A percentile compares a stretch with the other conserved stretches of the same genome.
phyloP scores from a whole-genome alignment of 306 rosid genomes.

The Vigna hirtella region DNA sequence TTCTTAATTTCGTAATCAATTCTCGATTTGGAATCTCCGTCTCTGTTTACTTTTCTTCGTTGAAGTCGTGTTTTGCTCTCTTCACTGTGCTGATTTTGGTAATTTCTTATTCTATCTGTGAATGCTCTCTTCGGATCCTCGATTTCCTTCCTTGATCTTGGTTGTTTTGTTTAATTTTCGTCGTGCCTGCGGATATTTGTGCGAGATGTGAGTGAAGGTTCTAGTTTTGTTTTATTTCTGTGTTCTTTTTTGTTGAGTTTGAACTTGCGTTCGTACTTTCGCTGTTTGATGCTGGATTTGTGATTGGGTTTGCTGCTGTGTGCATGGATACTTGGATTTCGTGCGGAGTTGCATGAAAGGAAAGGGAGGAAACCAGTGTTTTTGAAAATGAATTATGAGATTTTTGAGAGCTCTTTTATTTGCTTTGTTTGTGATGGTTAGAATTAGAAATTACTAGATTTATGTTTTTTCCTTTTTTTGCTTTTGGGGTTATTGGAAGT shows the following conservation, averaged over 20 bases:
- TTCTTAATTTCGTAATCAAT: slow-evolving; percentile 27
- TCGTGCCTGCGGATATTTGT: slow-evolving; percentile 13
- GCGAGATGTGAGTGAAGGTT: not conserved
- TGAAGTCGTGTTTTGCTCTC: slow-evolving; percentile 25
- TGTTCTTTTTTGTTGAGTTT: not conserved
- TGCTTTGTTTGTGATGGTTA: not conserved
- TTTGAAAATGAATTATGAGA: not conserved
- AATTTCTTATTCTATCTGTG: not conserved
- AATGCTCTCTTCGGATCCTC: slow-evolving; percentile 49
- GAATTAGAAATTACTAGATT: not conserved
- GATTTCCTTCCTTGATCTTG: not conserved
- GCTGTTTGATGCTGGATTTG: slow-evolving; percentile 28
- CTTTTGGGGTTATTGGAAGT: not conserved
- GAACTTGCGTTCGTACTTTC: slow-evolving; percentile 5
- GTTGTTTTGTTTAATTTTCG: slow-evolving; percentile 40
- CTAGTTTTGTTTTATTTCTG: slow-evolving; percentile 15
- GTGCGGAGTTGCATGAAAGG: not conserved
- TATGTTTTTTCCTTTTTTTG: not conserved
- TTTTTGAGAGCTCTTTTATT: not conserved
- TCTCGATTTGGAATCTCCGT: slow-evolving; percentile 16
- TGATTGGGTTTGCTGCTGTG: not conserved
- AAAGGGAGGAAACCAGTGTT: not conserved
- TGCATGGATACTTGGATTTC: slow-evolving; percentile 4
- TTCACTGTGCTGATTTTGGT: slow-evolving; percentile 17
- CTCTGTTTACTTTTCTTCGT: not conserved